A percentile compares a stretch with the other conserved stretches of the same genome.
phyloP scores from a whole-genome alignment of 169 alveolate species.

The Plasmodium relictum region DNA sequence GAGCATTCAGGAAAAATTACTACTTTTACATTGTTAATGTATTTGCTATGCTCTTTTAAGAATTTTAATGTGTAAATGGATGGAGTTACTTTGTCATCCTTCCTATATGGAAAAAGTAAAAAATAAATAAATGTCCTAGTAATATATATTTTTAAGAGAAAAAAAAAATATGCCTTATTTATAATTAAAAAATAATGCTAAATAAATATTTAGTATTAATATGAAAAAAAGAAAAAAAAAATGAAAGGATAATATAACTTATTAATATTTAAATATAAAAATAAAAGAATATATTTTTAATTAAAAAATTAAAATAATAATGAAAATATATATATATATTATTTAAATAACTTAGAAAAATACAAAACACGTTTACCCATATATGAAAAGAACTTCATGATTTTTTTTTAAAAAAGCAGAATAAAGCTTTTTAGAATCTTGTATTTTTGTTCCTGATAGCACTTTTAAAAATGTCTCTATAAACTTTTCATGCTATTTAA shows the following conservation, averaged over 20 bases:
- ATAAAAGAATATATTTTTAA: neutral
- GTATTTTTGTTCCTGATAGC: slow-evolving; percentile 45
- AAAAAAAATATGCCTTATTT: no score
- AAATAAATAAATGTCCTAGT: neutral
- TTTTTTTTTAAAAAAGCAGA: slow-evolving; percentile 55
- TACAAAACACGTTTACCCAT: slow-evolving; percentile 33
- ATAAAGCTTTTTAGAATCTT: slow-evolving; percentile 66
- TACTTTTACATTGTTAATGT: slow-evolving; percentile 46
- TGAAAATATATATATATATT: neutral
- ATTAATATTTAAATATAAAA: no score
- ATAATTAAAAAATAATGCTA: no score
- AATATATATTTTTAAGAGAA: neutral
- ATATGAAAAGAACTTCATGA: slow-evolving; percentile 61
- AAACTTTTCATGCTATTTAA: slow-evolving; percentile 69
- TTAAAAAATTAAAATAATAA: neutral
- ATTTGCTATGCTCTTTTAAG: slow-evolving; percentile 52
- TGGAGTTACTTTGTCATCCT: slow-evolving; percentile 55
- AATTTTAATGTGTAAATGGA: slow-evolving; percentile 51
- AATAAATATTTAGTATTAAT: no score
- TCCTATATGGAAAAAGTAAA: slow-evolving; percentile 1
- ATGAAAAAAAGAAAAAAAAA: no score
- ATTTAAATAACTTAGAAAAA: neutral
- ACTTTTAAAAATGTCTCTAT: slow-evolving; percentile 72
- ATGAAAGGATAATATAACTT: no score
- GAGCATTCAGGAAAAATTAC: slow-evolving; percentile 70